Base-by-base conservation (phyloP, 2,329 filamentous ascomycete species). In the Akanthomyces dipterigenus region DNA sequence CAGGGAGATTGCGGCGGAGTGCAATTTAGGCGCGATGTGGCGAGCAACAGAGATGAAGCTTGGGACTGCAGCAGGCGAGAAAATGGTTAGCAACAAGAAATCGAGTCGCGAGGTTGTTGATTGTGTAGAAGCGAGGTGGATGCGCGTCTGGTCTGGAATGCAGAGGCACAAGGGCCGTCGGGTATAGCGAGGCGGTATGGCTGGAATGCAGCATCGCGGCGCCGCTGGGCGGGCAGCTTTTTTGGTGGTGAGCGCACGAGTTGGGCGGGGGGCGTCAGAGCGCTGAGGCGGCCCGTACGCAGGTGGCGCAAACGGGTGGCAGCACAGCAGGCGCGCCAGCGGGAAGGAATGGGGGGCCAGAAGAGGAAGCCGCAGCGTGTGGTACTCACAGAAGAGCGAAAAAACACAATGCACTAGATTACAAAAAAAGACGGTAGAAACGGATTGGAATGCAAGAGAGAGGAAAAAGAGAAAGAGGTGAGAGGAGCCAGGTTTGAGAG, bases 71-170 rank as follows among this genome's bases (percentile, higher is more conserved):
- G 38, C 20, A 40, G 38, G 14, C 26, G 22, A 46, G 31, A 54
- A 12, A 22, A 54, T 38, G 4, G 22, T 60, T 22, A 60, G 57
- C 26, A 28, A 40, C 12, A 38, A 26, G 26, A 22, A 53, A 38
- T 36, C 14, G 20, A 51, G 38, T 46, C 49, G 57, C 49, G 40
- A 60, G 31, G 38, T 60, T 60, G 49, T 60, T 60, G 40, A 60
- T 54, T 48, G 55, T 36, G 11, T 60, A n/a, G 20, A 38, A 22
- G 46, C 8, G 14, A 46, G 12, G 48, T 59, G 59, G 53, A 55
- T 49, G 51, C 51, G 60, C 53, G 60, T 62, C 60, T 62, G 53
- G 60, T 62, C 60, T 62, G 53, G 60, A 62, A 62, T 57, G 60
- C 6, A 45, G 53, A 55, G 36, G 42, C 50, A n/a, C n/a, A 55